Evolutionary conservation across 2,329 filamentous ascomycete genomes (phyloP).

Genomic region (Reticulascus tulasneorum): DNA sequence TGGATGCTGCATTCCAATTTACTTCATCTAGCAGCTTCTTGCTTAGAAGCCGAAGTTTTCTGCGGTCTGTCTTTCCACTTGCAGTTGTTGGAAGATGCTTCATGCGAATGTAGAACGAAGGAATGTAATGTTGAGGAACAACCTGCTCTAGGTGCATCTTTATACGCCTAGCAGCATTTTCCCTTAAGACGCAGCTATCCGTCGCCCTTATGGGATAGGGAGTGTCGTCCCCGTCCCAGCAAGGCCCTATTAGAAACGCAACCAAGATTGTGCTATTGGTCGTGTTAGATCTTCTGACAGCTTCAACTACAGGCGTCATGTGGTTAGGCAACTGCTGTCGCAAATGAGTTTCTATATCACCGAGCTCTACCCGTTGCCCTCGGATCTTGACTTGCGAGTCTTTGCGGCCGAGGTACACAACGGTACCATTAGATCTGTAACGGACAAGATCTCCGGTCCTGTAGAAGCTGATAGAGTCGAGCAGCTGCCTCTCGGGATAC

Average conservation of each 20-base stretch:
- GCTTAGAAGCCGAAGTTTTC: slow-evolving; percentile 2
- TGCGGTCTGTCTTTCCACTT: slow-evolving; percentile 6
- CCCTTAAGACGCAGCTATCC: not conserved
- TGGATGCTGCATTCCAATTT: slow-evolving; percentile 1
- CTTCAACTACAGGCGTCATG: slow-evolving; percentile 2
- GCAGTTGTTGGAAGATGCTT: slow-evolving; percentile 2
- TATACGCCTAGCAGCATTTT: not conserved
- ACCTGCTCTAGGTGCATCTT: not conserved
- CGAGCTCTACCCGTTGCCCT: slow-evolving; percentile 2
- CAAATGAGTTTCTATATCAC: slow-evolving; percentile 7
- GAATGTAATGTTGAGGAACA: slow-evolving; percentile 8
- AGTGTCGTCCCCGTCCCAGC: too few species aligned
- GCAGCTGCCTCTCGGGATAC: too few species aligned
- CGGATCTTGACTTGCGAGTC: slow-evolving; percentile 16
- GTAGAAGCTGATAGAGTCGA: slow-evolving; percentile 32
- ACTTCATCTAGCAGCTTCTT: slow-evolving; percentile 1
- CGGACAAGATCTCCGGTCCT: slow-evolving; percentile 45
- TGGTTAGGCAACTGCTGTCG: not conserved
- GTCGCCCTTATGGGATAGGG: too few species aligned
- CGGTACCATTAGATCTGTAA: slow-evolving; percentile 34
- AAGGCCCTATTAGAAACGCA: not conserved
- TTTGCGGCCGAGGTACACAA: slow-evolving; percentile 28
- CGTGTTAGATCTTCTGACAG: slow-evolving; percentile 1
- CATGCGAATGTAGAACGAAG: slow-evolving; percentile 8
- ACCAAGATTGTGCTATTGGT: slow-evolving; percentile 2